Percentiles rank a stretch among this genome's conserved stretches.
phyloP scores from a whole-genome alignment of 345 rosid species.

The Populus pruinosa region DNA sequence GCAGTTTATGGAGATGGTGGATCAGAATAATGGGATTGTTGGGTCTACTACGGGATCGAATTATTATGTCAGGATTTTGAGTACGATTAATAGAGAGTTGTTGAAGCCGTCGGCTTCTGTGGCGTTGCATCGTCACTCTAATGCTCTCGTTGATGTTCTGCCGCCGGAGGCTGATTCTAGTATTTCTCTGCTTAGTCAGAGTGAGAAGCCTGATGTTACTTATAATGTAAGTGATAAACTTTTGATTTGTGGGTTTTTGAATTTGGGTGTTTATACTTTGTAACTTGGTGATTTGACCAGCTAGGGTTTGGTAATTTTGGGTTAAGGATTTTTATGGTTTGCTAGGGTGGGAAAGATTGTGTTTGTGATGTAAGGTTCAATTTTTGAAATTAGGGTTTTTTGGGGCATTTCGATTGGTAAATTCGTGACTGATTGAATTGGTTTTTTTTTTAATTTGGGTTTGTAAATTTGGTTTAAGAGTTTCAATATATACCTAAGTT shows the following conservation, averaged over 20 bases:
- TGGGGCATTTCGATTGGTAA: too few relatives aligned
- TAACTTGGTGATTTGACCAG: background rate
- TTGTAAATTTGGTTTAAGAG: background rate
- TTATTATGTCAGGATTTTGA: slow-evolving; percentile 86
- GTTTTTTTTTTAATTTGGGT: background rate
- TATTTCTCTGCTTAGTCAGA: slow-evolving; percentile 90
- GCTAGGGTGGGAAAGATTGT: background rate
- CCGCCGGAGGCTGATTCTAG: slow-evolving; percentile 99
- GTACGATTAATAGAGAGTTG: slow-evolving; percentile 87
- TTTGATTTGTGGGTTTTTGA: background rate
- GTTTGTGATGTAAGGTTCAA: background rate
- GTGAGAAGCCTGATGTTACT: slow-evolving; percentile 96
- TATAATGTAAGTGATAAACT: slow-evolving; percentile 52
- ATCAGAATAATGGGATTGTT: slow-evolving; percentile 95
- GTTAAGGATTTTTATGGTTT: background rate
- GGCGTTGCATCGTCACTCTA: slow-evolving; percentile 94
- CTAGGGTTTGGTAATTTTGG: background rate
- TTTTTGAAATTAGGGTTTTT: background rate
- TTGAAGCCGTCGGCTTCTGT: slow-evolving; percentile 97
- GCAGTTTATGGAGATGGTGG: slow-evolving; percentile 99
- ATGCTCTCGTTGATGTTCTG: slow-evolving; percentile 92
- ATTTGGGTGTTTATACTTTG: background rate
- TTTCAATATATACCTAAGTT: background rate
- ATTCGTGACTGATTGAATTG: background rate
- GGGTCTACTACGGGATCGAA: slow-evolving; percentile 99